Evolutionary conservation across 768 basidiomycete genomes (phyloP).

Genomic region (Basidioascus undulatus): DNA sequence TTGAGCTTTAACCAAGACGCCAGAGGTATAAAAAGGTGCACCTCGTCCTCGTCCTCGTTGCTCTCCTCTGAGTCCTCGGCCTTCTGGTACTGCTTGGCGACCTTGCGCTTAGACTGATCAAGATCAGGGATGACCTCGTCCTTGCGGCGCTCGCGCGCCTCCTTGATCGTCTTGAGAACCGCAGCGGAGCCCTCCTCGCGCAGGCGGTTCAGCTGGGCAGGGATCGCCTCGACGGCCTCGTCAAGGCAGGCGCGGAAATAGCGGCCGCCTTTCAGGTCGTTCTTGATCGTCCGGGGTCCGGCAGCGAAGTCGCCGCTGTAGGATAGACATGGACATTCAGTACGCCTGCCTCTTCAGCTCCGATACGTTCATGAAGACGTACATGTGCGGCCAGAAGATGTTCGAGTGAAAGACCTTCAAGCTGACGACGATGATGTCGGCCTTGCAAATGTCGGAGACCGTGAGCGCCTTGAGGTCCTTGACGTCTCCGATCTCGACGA

Average conservation of each 20-base stretch:
- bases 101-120: constrained; percentile 1
- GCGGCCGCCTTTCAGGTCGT: constrained; percentile 40
- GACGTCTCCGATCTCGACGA: constrained; percentile 42
- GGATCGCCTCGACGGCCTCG: constrained; percentile 31
- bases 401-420: constrained; percentile 61
- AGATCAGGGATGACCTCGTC: constrained; percentile 14
- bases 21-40: too few relatives aligned
- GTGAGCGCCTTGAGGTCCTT: constrained; percentile 44
- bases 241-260: constrained; percentile 72
- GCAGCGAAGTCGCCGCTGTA: constrained; percentile 48
- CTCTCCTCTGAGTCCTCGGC: constrained; percentile 19
- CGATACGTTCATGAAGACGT: neutral
- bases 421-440: constrained; percentile 67
- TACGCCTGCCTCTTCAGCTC: neutral
- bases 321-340: constrained; percentile 28
- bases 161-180: constrained; percentile 40
- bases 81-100: constrained; percentile 18
- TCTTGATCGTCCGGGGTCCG: constrained; percentile 19
- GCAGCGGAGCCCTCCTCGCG: constrained; percentile 36
- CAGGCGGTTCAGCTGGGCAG: constrained; percentile 42
- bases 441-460: constrained; percentile 47
- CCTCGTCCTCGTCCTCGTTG: constrained; percentile 8
- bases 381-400: constrained; percentile 24
- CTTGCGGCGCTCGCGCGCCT: constrained; percentile 28
- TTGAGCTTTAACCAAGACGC: too few relatives aligned